Conservation (phyloP, 179 eudicot genomes). For the Silene coronaria region DNA sequence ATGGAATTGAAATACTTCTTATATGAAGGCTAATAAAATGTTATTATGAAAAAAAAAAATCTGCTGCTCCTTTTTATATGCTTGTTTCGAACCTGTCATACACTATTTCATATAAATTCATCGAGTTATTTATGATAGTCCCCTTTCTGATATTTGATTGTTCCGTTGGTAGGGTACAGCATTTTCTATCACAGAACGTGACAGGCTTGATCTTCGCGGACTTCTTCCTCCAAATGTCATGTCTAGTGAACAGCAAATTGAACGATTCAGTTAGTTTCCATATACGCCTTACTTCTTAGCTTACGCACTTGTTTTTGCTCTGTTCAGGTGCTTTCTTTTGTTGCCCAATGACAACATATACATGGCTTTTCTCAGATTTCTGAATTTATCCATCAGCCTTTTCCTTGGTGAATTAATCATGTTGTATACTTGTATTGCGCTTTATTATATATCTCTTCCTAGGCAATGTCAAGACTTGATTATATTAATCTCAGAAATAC, state of each 20-base stretch:
- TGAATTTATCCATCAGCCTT: background rate
- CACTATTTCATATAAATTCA: conserved; percentile 1
- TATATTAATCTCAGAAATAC: background rate
- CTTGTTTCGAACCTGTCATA: background rate
- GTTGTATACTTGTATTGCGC: background rate
- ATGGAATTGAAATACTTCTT: no score
- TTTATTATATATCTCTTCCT: background rate
- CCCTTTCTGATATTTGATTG: conserved; percentile 21
- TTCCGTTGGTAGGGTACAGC: conserved; percentile 70
- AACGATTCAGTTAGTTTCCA: conserved; percentile 72
- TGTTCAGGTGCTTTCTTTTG: conserved; percentile 1
- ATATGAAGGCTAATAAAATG: no score
- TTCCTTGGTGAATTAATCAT: conserved; percentile 7
- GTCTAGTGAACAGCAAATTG: conserved; percentile 74
- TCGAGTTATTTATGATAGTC: background rate
- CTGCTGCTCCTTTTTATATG: background rate
- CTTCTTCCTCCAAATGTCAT: conserved; percentile 95
- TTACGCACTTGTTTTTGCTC: conserved; percentile 2
- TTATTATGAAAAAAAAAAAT: background rate
- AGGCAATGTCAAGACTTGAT: background rate
- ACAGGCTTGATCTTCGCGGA: conserved; percentile 95
- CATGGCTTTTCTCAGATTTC: background rate
- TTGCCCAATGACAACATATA: conserved; percentile 4
- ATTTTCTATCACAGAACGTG: conserved; percentile 91
- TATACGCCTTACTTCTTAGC: conserved; percentile 6